These are phyloP conservation scores for Elsinoe australis DNA, from an alignment of 2,329 filamentous ascomycete genomes.

Conservation along the genomic window DNA sequence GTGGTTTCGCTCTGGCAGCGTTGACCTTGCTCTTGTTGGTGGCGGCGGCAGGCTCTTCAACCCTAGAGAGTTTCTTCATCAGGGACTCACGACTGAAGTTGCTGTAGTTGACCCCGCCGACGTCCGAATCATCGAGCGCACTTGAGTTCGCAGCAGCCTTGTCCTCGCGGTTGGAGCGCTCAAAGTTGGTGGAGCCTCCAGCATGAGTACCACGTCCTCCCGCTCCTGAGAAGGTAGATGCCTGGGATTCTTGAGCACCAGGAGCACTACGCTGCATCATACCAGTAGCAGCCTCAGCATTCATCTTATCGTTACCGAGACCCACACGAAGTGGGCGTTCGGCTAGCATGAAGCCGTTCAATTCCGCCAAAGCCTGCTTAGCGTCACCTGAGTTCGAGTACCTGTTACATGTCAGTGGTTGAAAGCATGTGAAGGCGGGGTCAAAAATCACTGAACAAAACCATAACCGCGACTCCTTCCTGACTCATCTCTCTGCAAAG, in stretches of 20 bases:
- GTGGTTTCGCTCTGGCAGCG: slow-evolving; percentile 48
- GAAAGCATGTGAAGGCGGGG: not conserved
- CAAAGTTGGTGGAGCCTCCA: slow-evolving; percentile 68
- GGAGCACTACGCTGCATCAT: slow-evolving; percentile 67
- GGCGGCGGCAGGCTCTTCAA: slow-evolving; percentile 70
- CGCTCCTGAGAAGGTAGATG: slow-evolving; percentile 82
- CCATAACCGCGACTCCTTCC: slow-evolving; percentile 90
- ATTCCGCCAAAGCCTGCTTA: slow-evolving; percentile 91
- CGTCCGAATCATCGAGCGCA: slow-evolving; percentile 93
- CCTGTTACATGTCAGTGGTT: too few relatives aligned
- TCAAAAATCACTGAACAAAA: slow-evolving; percentile 81
- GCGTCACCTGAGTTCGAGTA: slow-evolving; percentile 69
- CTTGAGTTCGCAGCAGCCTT: slow-evolving; percentile 83
- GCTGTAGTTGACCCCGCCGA: slow-evolving; percentile 98
- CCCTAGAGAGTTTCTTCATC: slow-evolving; percentile 96
- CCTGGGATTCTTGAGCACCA: slow-evolving; percentile 58
- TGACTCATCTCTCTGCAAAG: slow-evolving; percentile 91
- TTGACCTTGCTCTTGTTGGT: slow-evolving; percentile 52
- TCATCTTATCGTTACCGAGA: slow-evolving; percentile 99
- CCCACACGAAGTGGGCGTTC: slow-evolving; percentile 96
- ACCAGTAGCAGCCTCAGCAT: slow-evolving; percentile 89
- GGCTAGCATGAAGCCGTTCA: slow-evolving; percentile 98
- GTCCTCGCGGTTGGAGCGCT: slow-evolving; percentile 81
- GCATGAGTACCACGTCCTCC: slow-evolving; percentile 80
- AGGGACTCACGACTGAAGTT: slow-evolving; percentile 97